phyloP scores from a whole-genome alignment of 306 rosid species.

The Glycine tomentella region DNA sequence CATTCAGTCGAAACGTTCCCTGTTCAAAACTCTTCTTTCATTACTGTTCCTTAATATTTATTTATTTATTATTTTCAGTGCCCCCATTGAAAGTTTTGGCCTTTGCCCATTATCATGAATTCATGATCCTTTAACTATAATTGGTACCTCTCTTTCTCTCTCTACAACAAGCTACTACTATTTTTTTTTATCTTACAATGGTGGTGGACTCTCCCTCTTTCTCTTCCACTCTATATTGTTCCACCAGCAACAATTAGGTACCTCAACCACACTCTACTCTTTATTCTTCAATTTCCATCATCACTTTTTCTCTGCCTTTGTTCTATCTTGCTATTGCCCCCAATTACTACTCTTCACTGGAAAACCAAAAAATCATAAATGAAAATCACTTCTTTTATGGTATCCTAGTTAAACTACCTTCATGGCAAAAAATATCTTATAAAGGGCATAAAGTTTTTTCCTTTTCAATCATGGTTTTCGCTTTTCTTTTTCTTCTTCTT shows the following conservation, averaged over 20 bases:
- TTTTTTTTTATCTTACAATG: constrained; percentile 33
- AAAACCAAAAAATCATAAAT: not conserved
- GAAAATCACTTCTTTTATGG: not conserved
- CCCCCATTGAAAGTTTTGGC: no score
- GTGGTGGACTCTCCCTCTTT: constrained; percentile 64
- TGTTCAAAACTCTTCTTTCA: not conserved
- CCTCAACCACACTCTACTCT: constrained; percentile 26
- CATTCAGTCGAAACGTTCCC: no score
- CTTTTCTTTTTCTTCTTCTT: not conserved
- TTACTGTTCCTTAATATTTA: not conserved
- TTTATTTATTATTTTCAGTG: constrained; percentile 14
- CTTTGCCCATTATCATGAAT: not conserved
- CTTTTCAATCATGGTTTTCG: not conserved
- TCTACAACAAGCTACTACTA: not conserved
- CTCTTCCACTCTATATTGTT: constrained; percentile 57
- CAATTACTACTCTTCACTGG: not conserved
- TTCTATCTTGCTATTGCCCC: not conserved
- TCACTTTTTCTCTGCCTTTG: no score
- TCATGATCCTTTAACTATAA: constrained; percentile 27
- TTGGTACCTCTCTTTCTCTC: constrained; percentile 13
- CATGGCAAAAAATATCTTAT: not conserved
- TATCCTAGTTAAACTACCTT: not conserved
- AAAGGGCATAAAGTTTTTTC: not conserved
- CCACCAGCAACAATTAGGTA: constrained; percentile 67
- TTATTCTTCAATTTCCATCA: not conserved